phyloP scores from a whole-genome alignment of 257 asterid genomes.

The Ilex asprella region DNA sequence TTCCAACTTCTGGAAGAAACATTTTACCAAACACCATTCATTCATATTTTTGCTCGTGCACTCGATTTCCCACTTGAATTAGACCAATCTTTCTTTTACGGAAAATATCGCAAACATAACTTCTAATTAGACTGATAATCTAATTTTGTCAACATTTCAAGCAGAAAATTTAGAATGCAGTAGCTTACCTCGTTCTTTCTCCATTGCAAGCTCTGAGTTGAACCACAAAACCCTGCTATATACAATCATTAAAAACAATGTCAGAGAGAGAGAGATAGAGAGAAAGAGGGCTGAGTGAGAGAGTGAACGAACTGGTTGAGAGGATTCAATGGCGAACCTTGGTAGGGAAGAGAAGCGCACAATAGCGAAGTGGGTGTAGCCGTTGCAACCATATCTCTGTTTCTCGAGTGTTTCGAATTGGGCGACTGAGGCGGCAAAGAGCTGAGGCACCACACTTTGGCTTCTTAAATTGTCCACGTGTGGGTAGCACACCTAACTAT shows the following conservation, averaged over 20 bases:
- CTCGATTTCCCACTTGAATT: neutral
- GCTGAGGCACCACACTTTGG: too few relatives aligned
- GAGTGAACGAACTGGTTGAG: neutral
- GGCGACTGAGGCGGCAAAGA: too few relatives aligned
- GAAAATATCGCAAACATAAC: neutral
- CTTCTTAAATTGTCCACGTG: too few relatives aligned
- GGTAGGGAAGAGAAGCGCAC: neutral
- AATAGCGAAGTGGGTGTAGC: neutral
- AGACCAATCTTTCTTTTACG: too few relatives aligned
- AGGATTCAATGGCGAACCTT: neutral
- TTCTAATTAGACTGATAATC: neutral
- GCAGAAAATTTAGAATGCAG: neutral
- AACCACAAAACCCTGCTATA: conserved; percentile 37
- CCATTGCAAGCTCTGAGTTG: conserved; percentile 32
- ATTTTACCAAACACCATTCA: conserved; percentile 48
- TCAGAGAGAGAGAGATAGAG: neutral
- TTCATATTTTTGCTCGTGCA: conserved; percentile 1
- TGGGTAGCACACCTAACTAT: too few relatives aligned
- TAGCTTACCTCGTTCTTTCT: conserved; percentile 46
- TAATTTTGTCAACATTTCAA: neutral
- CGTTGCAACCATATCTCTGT: neutral
- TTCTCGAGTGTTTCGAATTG: too few relatives aligned
- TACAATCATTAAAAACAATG: neutral
- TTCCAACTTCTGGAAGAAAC: conserved; percentile 7
- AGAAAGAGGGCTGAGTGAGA: neutral